Evolutionary conservation across 495 filamentous ascomycete genomes (phyloP), one percentile per base, ranked within the genome.

Genomic region (Jackrogersella minutella): DNA sequence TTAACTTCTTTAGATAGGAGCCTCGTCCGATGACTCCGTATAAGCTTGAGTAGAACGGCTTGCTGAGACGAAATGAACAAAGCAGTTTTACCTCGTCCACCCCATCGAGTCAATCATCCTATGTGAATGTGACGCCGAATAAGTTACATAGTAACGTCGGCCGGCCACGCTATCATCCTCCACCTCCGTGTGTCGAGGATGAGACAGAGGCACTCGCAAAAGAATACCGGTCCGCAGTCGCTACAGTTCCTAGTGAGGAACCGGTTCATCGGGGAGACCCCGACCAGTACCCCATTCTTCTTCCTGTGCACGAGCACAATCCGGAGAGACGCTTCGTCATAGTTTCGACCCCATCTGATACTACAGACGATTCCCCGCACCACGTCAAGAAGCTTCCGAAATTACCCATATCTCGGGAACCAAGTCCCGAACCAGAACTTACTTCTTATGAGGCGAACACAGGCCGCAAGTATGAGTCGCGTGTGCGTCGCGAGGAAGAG

Each of bases 281-380:
- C 24, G 79, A 83, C 16, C 81, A 83, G 47, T 58, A 65, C 8
- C 78, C 78, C 3, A 73, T 83, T 41, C 17, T 83, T 1, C 46
- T 80, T 6, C 72, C 72, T 2, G 74, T 82, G 1, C 72, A 76
- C 63, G 77, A 82, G 24, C 52, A 77, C 50, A 83, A 83, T 50
- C 76, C 79, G 8, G 81, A 83, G 73, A 75, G 81, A 22, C 74
- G 81, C 17, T 83, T 83, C 28, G 74, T 83, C 0, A 46, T 81
- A 40, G 64, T 83, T 3, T 57, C 75, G 8, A 73, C 67, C 28
- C 40, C 57, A 6, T 66, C 76, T 17, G 75, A 75, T 43, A 57
- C 71, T 16, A 62, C 75, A 13, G 64, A 62, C 24, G 65, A 59
- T 37, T 24, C 44, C 4, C 50, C 70, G 16, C 49, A 22, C n/a